These are phyloP conservation scores for Cicer chorassanicum DNA, from an alignment of 306 rosid species.

Conservation along the genomic window DNA sequence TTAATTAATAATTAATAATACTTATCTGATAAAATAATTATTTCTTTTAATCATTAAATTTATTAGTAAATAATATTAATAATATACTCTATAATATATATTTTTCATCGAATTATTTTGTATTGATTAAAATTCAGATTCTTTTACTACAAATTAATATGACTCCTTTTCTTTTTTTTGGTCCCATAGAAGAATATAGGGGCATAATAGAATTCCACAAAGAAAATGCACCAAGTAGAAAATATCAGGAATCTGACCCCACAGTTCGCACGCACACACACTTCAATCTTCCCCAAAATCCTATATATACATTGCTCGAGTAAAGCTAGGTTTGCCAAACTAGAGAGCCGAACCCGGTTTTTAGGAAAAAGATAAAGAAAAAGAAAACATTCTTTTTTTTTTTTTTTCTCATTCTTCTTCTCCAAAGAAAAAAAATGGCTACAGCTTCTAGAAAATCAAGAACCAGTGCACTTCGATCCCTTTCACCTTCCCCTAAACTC, in stretches of 20 bases:
- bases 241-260: conserved; percentile 41
- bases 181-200: background rate
- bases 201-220: conserved; percentile 41
- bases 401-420: background rate
- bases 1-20: too few species aligned
- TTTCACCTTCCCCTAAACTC: conserved; percentile 66
- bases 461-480: conserved; percentile 61
- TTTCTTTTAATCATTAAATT: too few species aligned
- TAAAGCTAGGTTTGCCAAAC: conserved; percentile 84
- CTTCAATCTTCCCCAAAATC: background rate
- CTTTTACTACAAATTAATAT: too few species aligned
- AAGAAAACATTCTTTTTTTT: background rate
- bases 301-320: conserved; percentile 79
- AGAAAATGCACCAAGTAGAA: conserved; percentile 36
- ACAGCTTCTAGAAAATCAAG: conserved; percentile 65
- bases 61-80: too few species aligned
- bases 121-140: too few species aligned
- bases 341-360: conserved; percentile 58
- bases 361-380: background rate
- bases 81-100: too few species aligned
- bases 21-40: too few species aligned
- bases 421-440: conserved; percentile 58
- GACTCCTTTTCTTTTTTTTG: too few species aligned
- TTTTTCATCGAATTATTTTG: too few species aligned
- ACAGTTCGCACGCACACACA: background rate